Conservation (phyloP, 2,329 filamentous ascomycete species). For the Phialemoniopsis sp. region DNA sequence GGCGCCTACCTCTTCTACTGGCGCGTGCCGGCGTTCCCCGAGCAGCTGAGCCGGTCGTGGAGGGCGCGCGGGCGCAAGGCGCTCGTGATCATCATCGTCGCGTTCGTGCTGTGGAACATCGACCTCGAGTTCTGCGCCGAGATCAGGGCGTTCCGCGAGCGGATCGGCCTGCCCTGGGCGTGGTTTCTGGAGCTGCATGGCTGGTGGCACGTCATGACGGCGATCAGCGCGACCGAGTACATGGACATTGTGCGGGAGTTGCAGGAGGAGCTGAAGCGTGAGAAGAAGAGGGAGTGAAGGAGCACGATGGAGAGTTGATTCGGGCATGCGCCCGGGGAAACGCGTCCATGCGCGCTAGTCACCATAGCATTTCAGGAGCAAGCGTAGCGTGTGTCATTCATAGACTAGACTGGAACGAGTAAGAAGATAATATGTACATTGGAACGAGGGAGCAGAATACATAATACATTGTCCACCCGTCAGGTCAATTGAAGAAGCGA, state of each 20-base stretch:
- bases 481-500: no score
- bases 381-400: no score
- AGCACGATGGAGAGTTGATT: no score
- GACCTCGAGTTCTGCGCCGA: conserved; percentile 47
- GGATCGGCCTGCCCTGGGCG: conserved; percentile 48
- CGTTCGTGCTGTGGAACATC: conserved; percentile 52
- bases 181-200: conserved; percentile 56
- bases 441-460: no score
- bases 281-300: not conserved
- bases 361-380: no score
- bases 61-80: conserved; percentile 19
- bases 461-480: no score
- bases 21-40: conserved; percentile 19
- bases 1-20: conserved; percentile 27
- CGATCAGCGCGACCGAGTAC: conserved; percentile 42
- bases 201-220: conserved; percentile 62
- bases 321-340: no score
- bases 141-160: conserved; percentile 37
- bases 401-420: no score
- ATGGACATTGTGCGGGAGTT: conserved; percentile 28
- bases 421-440: no score
- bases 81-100: conserved; percentile 29
- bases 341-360: no score
- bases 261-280: not conserved
- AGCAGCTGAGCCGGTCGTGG: conserved; percentile 18